Base-by-base conservation (phyloP, 2,329 filamentous ascomycete species). In the Fusarium secorum region DNA sequence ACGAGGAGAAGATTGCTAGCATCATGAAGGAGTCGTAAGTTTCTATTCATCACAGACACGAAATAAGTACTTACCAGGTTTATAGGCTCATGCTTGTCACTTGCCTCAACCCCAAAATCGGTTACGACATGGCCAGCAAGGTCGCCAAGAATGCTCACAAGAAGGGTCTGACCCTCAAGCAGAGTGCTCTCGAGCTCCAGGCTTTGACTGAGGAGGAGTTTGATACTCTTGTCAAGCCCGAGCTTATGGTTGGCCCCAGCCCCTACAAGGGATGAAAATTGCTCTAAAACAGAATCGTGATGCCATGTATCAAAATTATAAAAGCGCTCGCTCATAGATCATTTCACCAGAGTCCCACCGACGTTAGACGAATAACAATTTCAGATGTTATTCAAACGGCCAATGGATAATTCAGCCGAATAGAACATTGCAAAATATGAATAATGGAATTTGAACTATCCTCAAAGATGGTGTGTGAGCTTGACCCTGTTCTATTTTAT, bases 141-240 rank as follows among this genome's bases (percentile, higher is more conserved):
- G 95, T 97, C 28, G 95, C 95, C 78, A 98, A 98, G 91, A 97
- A 99, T 79, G 96, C 96, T 20, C 96, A 99, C 86, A 98, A 98
- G 89, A 98, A 98, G 89, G 94, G 94, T 36, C 84, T 95, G 55
- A 98, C 94, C 28, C 88, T 99, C 64, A 98, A 98, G 87, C 85
- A 97, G 84, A 95, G 92, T 78, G 95, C 96, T 24, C 90, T 98
- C 87, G 93, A 98, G 86, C 88, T 99, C 74, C 89, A 97, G 75
- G 95, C 94, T 48, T 85, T 98, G 74, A 95, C 90, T 72, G 90
- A 91, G 79, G 93, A 93, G 78, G 95, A 96, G 79, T 98, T 98
- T 79, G 94, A 98, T 82, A 87, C 89, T 74, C 87, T 97, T 72
- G 96, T 99, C 74, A 90, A 90, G 77, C 96, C 96, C 28, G 95